phyloP scores from a whole-genome alignment of 2,329 filamentous ascomycete species.

The Pseudocercospora eumusae region DNA sequence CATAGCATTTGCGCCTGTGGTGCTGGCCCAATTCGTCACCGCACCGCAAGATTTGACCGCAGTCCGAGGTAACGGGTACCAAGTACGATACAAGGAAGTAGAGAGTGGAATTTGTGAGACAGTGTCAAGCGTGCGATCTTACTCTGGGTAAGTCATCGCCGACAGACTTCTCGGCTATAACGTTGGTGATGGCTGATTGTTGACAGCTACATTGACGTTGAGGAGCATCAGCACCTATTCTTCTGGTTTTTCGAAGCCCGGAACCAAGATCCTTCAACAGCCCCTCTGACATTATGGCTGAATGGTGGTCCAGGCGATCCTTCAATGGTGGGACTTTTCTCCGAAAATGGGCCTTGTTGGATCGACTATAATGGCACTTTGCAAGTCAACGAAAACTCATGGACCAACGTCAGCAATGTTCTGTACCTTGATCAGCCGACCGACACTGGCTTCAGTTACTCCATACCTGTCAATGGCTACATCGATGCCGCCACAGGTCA shows the following conservation, averaged over 20 bases:
- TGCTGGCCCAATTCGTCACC: slow-evolving; percentile 46
- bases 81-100: slow-evolving; percentile 61
- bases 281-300: slow-evolving; percentile 63
- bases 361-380: slow-evolving; percentile 34
- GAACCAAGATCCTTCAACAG: slow-evolving; percentile 53
- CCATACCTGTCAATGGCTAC: slow-evolving; percentile 46
- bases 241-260: slow-evolving; percentile 62
- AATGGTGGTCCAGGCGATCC: slow-evolving; percentile 61
- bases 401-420: slow-evolving; percentile 64
- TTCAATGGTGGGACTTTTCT: slow-evolving; percentile 60
- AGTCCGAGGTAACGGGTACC: slow-evolving; percentile 49
- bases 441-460: slow-evolving; percentile 61
- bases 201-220: slow-evolving; percentile 49
- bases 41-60: slow-evolving; percentile 48
- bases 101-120: slow-evolving; percentile 58
- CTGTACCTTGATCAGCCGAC: slow-evolving; percentile 69
- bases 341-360: slow-evolving; percentile 42
- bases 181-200: slow-evolving; percentile 43
- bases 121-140: slow-evolving; percentile 58
- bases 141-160: slow-evolving; percentile 52
- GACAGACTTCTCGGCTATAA: slow-evolving; percentile 41
- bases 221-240: slow-evolving; percentile 51
- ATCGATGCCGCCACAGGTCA: slow-evolving; percentile 32
- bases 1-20: slow-evolving; percentile 1
- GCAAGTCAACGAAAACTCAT: slow-evolving; percentile 58